Evolutionary conservation across 345 rosid species (phyloP).

Genomic region (Eutrema yunnanense): DNA sequence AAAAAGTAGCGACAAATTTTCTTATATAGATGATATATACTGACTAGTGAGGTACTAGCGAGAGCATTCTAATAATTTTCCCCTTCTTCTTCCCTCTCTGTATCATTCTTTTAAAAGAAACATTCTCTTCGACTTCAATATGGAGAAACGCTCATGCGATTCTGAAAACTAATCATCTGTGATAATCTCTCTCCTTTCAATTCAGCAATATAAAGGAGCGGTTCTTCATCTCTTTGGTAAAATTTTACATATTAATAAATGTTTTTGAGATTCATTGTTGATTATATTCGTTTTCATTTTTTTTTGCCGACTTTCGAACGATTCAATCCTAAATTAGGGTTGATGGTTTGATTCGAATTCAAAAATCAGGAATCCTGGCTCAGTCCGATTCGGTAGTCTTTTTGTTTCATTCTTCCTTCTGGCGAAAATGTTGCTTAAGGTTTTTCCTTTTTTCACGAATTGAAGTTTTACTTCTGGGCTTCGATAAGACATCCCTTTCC

Average conservation of each 20-base stretch:
- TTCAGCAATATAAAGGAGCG: background rate
- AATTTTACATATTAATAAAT: background rate
- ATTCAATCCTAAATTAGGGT: constrained; percentile 4
- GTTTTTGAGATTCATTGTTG: background rate
- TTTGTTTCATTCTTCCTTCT: background rate
- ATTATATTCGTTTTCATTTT: background rate
- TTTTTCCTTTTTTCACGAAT: background rate
- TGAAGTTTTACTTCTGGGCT: background rate
- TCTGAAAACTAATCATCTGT: background rate
- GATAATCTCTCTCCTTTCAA: background rate
- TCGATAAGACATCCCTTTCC: constrained; percentile 10
- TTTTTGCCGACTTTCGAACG: background rate
- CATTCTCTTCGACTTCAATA: background rate
- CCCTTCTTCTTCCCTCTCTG: background rate
- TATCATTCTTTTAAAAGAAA: constrained; percentile 1
- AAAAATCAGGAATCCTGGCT: background rate
- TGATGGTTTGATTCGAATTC: background rate
- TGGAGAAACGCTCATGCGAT: background rate
- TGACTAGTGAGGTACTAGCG: constrained; percentile 1
- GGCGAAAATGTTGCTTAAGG: constrained; percentile 22
- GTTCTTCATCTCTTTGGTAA: background rate
- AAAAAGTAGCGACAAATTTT: background rate
- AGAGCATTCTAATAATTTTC: background rate
- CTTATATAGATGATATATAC: background rate
- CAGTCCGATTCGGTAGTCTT: background rate